These are phyloP conservation scores for Aspergillus cristatus DNA, from an alignment of 495 filamentous ascomycete genomes.

Conservation along the genomic window DNA sequence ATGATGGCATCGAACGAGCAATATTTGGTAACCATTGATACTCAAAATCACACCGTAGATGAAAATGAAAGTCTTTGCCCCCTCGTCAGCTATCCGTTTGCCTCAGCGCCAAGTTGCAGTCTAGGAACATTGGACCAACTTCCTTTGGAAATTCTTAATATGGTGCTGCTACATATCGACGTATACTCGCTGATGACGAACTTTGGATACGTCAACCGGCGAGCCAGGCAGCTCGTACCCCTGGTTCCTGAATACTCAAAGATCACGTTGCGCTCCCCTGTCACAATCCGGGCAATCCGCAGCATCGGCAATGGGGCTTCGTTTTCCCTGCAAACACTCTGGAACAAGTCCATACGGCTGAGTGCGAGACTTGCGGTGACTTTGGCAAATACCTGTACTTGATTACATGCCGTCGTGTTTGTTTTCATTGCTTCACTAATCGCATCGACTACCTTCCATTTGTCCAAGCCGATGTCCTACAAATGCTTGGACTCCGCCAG, in stretches of 20 bases:
- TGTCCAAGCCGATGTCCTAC: slow-evolving; percentile 3
- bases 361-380: slow-evolving; percentile 22
- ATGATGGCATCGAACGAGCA: no score
- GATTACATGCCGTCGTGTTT: slow-evolving; percentile 26
- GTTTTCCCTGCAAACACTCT: slow-evolving; percentile 18
- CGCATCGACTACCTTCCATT: slow-evolving; percentile 16
- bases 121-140: slow-evolving; percentile 15
- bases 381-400: slow-evolving; percentile 29
- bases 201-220: slow-evolving; percentile 15
- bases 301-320: slow-evolving; percentile 16
- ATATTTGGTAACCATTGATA: no score
- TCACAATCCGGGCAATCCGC: slow-evolving; percentile 17
- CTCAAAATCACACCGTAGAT: no score
- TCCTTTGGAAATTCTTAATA: slow-evolving; percentile 14
- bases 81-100: no score
- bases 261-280: slow-evolving; percentile 9
- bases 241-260: slow-evolving; percentile 13
- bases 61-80: no score
- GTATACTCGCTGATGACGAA: slow-evolving; percentile 12
- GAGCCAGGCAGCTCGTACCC: slow-evolving; percentile 10
- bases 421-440: slow-evolving; percentile 26
- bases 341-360: slow-evolving; percentile 20
- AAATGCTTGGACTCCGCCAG: slow-evolving; percentile 13
- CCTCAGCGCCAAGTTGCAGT: no score
- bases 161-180: slow-evolving; percentile 12